Conservation (phyloP, 2,329 filamentous ascomycete species). For the Neurospora sp. region DNA sequence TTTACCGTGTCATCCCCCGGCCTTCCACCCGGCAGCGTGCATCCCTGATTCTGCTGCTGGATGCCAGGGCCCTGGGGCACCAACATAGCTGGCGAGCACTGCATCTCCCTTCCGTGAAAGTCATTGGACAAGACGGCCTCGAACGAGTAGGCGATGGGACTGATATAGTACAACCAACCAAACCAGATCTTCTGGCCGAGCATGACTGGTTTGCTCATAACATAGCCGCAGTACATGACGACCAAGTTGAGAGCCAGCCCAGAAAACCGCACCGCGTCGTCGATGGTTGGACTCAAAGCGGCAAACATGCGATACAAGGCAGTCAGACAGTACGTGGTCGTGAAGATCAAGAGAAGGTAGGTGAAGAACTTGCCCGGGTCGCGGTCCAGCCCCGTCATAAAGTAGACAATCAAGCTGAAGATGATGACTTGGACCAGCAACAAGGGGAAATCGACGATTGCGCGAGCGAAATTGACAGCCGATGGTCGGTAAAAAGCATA, state of each 20-base stretch:
- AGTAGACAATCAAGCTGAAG: slow-evolving; percentile 67
- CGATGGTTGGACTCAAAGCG: slow-evolving; percentile 47
- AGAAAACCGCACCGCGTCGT: slow-evolving; percentile 51
- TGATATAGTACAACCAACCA: slow-evolving; percentile 56
- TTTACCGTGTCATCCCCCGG: slow-evolving; percentile 37
- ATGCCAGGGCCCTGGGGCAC: slow-evolving; percentile 34
- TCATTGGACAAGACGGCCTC: slow-evolving; percentile 50
- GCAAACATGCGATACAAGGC: slow-evolving; percentile 50
- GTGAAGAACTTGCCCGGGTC: slow-evolving; percentile 59
- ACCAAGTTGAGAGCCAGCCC: slow-evolving; percentile 48
- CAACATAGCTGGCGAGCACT: slow-evolving; percentile 33
- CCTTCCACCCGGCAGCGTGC: slow-evolving; percentile 41
- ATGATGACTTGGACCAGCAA: slow-evolving; percentile 55
- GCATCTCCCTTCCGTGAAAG: slow-evolving; percentile 41
- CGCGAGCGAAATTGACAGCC: slow-evolving; percentile 46
- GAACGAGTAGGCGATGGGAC: slow-evolving; percentile 56
- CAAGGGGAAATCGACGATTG: slow-evolving; percentile 47
- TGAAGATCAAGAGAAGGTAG: slow-evolving; percentile 50
- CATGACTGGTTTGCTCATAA: slow-evolving; percentile 47
- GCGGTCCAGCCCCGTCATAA: slow-evolving; percentile 61
- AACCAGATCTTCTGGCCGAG: slow-evolving; percentile 57
- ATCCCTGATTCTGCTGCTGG: slow-evolving; percentile 39
- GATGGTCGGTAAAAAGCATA: slow-evolving; percentile 44
- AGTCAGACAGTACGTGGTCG: slow-evolving; percentile 46
- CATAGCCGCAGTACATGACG: slow-evolving; percentile 58